Evolutionary conservation across 2,329 filamentous ascomycete genomes (phyloP).

Genomic region (Fusarium citri): DNA sequence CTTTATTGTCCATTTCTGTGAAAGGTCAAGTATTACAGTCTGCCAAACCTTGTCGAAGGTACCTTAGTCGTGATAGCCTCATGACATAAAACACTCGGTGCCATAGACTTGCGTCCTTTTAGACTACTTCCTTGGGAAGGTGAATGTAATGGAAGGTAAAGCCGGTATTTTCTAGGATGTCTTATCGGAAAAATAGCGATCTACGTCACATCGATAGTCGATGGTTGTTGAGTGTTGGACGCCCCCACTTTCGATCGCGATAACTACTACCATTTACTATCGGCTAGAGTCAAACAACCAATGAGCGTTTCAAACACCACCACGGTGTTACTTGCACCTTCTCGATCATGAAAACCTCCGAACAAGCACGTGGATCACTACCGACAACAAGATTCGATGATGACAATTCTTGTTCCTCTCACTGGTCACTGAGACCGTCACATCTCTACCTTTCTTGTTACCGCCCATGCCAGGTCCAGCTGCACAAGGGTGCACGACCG

Average conservation of each 20-base stretch:
- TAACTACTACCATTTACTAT: conserved; percentile 19
- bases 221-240: not conserved
- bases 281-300: not conserved
- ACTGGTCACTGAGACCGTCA: conserved; percentile 16
- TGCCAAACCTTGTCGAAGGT: not conserved
- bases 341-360: not conserved
- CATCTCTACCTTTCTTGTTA: conserved; percentile 29
- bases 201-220: not conserved
- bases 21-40: not conserved
- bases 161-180: not conserved
- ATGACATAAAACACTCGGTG: not conserved
- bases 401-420: conserved; percentile 17
- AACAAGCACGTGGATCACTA: conserved; percentile 22
- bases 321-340: conserved; percentile 17
- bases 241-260: conserved; percentile 11
- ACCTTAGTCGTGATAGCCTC: not conserved
- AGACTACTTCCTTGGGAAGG: not conserved
- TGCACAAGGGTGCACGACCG: not conserved
- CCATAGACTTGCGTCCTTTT: fast-evolving
- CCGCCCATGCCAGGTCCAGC: conserved; percentile 10
- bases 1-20: fast-evolving
- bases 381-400: conserved; percentile 29
- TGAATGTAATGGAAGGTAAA: not conserved
- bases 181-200: not conserved
- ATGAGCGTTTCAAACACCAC: conserved; percentile 7